Evolutionary conservation across 345 rosid species (phyloP).

Genomic region (Diplotaxis tenuifolia): DNA sequence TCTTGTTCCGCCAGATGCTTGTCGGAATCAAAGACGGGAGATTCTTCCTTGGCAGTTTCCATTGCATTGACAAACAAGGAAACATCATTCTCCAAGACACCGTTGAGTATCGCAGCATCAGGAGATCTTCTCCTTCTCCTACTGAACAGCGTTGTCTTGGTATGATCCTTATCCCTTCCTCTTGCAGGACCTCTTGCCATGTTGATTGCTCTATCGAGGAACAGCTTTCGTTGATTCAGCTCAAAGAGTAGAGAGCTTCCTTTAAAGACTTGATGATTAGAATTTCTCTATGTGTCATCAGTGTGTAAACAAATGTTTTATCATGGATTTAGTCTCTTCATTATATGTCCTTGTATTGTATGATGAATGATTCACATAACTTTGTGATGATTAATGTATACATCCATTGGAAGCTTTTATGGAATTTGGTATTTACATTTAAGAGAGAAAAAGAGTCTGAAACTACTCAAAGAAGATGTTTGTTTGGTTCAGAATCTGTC

Average conservation of each 20-base stretch:
- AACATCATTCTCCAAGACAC: slow-evolving; percentile 88
- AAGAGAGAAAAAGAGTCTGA: not conserved
- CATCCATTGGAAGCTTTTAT: not conserved
- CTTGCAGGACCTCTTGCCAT: slow-evolving; percentile 59
- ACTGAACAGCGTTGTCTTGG: slow-evolving; percentile 92
- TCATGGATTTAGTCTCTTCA: slow-evolving; percentile 12
- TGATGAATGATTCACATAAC: not conserved
- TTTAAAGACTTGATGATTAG: slow-evolving; percentile 1
- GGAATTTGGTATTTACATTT: slow-evolving; percentile 4
- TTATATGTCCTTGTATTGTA: not conserved
- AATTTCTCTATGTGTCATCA: not conserved
- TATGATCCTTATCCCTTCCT: slow-evolving; percentile 68
- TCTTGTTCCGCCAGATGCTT: slow-evolving; percentile 47
- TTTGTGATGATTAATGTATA: slow-evolving; percentile 7
- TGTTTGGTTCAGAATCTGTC: slow-evolving; percentile 59
- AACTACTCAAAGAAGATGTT: not conserved
- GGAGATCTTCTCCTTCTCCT: slow-evolving; percentile 72
- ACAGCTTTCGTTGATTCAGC: slow-evolving; percentile 45
- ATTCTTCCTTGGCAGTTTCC: slow-evolving; percentile 71
- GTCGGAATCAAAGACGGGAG: not conserved
- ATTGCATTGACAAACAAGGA: slow-evolving; percentile 95
- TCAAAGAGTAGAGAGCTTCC: slow-evolving; percentile 35
- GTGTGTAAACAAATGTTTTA: not conserved
- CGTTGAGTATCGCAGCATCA: slow-evolving; percentile 76
- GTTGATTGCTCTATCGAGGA: slow-evolving; percentile 61